phyloP scores from a whole-genome alignment of 23 red algal genomes.

The Cyanidioschyzon merolae region DNA sequence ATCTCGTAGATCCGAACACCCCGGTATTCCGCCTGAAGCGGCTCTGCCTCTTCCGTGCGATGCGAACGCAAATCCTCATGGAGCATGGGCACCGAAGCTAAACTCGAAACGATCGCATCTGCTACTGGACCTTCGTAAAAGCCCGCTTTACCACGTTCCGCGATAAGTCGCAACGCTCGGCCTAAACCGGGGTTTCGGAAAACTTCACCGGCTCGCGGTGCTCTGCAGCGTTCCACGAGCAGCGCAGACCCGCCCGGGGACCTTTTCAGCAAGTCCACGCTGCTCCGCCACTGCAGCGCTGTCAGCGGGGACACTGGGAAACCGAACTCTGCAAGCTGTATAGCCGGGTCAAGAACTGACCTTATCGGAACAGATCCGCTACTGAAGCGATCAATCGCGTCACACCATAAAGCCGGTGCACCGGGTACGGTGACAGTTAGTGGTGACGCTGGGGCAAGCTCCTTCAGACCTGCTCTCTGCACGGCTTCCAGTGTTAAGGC shows the following conservation, averaged over 20 bases:
- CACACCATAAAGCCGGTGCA: slow-evolving; percentile 53
- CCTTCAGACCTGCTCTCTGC: not conserved
- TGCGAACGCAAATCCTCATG: slow-evolving; percentile 10
- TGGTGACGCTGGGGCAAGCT: slow-evolving; percentile 20
- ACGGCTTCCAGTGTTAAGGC: slow-evolving; percentile 9
- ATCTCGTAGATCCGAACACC: slow-evolving; percentile 57
- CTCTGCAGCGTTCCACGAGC: slow-evolving; percentile 27
- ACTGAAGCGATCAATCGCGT: slow-evolving; percentile 35
- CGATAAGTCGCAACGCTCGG: slow-evolving; percentile 32
- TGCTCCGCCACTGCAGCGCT: slow-evolving; percentile 35
- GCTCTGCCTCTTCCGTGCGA: not conserved
- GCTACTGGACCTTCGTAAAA: slow-evolving; percentile 76
- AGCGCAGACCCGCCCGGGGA: slow-evolving; percentile 20
- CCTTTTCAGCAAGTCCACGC: slow-evolving; percentile 15
- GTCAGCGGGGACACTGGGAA: slow-evolving; percentile 36
- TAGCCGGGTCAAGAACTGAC: slow-evolving; percentile 44
- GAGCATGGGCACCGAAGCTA: slow-evolving; percentile 23
- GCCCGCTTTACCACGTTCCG: slow-evolving; percentile 25
- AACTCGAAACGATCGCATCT: slow-evolving; percentile 29
- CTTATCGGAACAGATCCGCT: slow-evolving; percentile 16
- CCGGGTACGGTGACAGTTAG: slow-evolving; percentile 85
- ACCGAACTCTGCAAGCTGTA: slow-evolving; percentile 40
- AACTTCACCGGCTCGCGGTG: slow-evolving; percentile 57
- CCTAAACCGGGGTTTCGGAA: slow-evolving; percentile 45
- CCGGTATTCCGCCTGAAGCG: slow-evolving; percentile 47